Evolutionary conservation across 192 early-diverging fungal species (phyloP), one percentile per base, ranked within the genome.

Genomic region (Pilaira anomala): DNA sequence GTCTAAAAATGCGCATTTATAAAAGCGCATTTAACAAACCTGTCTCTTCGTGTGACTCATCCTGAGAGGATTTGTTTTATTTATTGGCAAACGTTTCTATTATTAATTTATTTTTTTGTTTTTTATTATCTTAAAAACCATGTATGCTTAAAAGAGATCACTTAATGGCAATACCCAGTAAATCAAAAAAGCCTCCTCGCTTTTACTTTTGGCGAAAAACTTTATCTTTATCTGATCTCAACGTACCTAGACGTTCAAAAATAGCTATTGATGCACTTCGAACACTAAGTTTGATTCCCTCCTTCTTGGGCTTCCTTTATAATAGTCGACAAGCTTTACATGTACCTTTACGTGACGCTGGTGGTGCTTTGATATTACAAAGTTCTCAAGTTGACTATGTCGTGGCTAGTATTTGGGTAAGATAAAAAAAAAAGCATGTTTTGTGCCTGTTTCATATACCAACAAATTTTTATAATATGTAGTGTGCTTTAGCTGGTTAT

Each of bases 401-500:
- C 57, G 60, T 80, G 0, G 78, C 74, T 24, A 62, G 56, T 21
- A 41, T 77, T 33, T 80, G 78, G 78, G 78, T 77, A 69, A 65
- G n/a, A 60, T 39, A 18, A 21, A 11, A 19, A 21, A 18, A 3
- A 12, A 40, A 12, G 12, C 12, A 12, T 12, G 13, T 40, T 9
- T 12, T 44, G 9, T 48, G 21, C 16, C 30, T 11, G n/a, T 2
- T 18, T 44, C 12, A 22, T 49, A 29, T 12, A 16, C n/a, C 24
- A 18, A 24, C 22, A 3, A 18, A 21, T 8, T 24, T n/a, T n/a
- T n/a, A n/a, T n/a, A 7, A 24, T 7, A 26, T 64, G 2, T 55
- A 85, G 83, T 85, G 83, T 28, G 49, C 73, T 51, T 62, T 85
- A 18, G 75, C 79, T 11, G 79, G 83, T 22, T 74, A 78, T 50